Evolutionary conservation across 2,329 filamentous ascomycete genomes (phyloP), one percentile per base, ranked within the genome.

Genomic region (Colletotrichum horii): DNA sequence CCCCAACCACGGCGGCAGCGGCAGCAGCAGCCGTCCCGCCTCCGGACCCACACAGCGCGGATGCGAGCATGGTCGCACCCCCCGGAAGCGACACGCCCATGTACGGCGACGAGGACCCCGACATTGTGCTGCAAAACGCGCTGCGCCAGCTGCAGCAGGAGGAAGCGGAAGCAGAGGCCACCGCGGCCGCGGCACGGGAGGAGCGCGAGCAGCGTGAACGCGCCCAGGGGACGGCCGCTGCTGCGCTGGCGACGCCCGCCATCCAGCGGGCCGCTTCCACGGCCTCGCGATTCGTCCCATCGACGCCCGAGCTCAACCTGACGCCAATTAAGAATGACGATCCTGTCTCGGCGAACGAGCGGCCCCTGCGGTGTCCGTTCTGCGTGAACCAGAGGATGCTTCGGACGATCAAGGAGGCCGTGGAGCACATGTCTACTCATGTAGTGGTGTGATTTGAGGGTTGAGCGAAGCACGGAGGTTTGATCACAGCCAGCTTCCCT

Each of bases 361-460:
- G 86, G 24, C 89, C 90, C 3, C 81, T 91, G 32, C 86, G 90
- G 22, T 92, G 91, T 77, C 91, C 91, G 1, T 92, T 91, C 78
- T 92, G 91, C 76, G 87, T 92, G 43, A 92, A 92, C 78, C 89
- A 91, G 78, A 86, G 91, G 8, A 91, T 92, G 90, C 85, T 92
- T 67, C 85, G 90, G 22, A 90, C 87, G 2, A 90, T 92, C 61
- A 92, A 91, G 81, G 91, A 92, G 80, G 89, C 91, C 6, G 90
- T 92, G 4, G 91, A 92, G 80, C 91, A 92, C 79, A 85, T 92
- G 86, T 90, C 90, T 14, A 91, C 90, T 3, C 91, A 92, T 76
- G 91, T 92, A 6, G 87, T 92, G 16, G 89, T 92, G 22, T 90
- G 81, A 80, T 26, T 26, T 22, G n/a, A 30, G 69, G 22, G 1